phyloP scores from a whole-genome alignment of 352 stramenopile genomes.

The Globisporangium cylindrosporum region DNA sequence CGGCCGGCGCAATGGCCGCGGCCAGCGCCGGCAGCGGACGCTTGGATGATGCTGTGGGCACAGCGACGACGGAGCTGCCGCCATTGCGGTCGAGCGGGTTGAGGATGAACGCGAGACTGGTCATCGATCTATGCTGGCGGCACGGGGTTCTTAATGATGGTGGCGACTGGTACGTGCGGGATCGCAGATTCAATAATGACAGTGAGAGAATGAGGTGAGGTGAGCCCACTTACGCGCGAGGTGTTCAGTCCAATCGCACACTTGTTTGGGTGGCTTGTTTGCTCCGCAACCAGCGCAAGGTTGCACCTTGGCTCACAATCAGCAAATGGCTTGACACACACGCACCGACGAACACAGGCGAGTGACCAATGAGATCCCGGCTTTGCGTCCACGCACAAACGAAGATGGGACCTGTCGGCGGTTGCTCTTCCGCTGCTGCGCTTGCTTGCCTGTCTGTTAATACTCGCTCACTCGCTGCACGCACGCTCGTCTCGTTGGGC shows the following conservation, averaged over 20 bases:
- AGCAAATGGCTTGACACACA: conserved; percentile 1
- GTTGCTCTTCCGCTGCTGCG: not conserved
- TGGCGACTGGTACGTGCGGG: not conserved
- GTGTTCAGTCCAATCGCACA: conserved; percentile 1
- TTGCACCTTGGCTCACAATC: not conserved
- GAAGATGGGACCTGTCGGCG: conserved; percentile 2
- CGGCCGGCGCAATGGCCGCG: conserved; percentile 8
- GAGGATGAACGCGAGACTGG: conserved; percentile 23
- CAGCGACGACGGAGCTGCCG: not conserved
- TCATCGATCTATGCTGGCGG: conserved; percentile 7
- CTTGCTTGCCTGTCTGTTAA: not conserved
- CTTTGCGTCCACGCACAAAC: conserved; percentile 10
- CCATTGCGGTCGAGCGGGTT: conserved; percentile 17
- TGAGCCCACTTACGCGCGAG: conserved; percentile 6
- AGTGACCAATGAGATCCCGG: conserved; percentile 9
- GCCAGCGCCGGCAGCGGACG: conserved; percentile 10
- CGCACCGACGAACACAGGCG: conserved; percentile 7
- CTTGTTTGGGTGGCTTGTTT: not conserved
- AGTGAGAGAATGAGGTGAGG: not conserved
- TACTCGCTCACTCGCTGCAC: not conserved
- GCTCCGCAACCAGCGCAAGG: not conserved
- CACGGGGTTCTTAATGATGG: not conserved
- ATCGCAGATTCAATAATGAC: conserved; percentile 3
- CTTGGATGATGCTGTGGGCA: not conserved
- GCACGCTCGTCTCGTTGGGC: too few relatives aligned